Conservation (phyloP, 176 grass and related monocot genomes). For the Aegilops longissima region DNA sequence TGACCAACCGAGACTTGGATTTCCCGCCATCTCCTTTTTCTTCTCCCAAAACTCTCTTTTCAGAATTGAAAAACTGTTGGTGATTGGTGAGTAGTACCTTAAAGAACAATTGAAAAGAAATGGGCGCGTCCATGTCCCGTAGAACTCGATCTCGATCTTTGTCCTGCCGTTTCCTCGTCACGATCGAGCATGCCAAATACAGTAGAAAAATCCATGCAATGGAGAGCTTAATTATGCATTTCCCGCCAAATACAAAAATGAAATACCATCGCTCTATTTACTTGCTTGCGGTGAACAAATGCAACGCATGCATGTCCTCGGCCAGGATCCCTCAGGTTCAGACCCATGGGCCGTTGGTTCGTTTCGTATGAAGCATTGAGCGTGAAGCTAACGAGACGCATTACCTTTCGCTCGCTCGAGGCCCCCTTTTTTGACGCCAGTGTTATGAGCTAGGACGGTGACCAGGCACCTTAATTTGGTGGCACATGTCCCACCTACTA, state of each 20-base stretch:
- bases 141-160: background rate
- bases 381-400: conserved; percentile 25
- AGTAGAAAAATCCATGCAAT: too few species aligned
- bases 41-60: background rate
- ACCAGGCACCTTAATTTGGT: conserved; percentile 46
- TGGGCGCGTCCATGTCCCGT: background rate
- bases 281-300: background rate
- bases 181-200: background rate
- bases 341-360: background rate
- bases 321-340: background rate
- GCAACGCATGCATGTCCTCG: background rate
- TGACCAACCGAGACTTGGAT: conserved; percentile 51
- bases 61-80: background rate
- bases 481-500: conserved; percentile 9
- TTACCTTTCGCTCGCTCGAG: background rate
- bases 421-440: background rate
- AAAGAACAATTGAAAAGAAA: background rate
- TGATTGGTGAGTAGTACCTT: background rate
- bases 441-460: conserved; percentile 23
- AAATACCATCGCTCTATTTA: background rate
- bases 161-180: background rate
- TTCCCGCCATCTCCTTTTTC: conserved; percentile 39
- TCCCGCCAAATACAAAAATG: too few species aligned
- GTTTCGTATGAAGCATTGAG: conserved; percentile 3
- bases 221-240: too few species aligned